Conservation (phyloP, 129 eudicot genomes). For the Lactuca sativa region DNA sequence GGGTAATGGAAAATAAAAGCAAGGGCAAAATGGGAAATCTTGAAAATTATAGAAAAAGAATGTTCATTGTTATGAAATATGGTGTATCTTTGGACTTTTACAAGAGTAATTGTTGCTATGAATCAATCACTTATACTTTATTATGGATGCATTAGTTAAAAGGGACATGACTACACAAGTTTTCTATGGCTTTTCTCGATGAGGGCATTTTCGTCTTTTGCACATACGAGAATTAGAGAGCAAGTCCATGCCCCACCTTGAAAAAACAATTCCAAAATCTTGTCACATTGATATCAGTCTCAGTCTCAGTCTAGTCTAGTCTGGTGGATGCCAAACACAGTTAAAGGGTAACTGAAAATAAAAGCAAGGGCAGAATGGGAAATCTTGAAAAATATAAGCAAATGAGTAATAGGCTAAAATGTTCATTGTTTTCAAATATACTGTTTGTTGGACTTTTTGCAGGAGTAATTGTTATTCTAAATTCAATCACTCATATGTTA, state of each 20-base stretch:
- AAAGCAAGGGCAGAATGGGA: neutral
- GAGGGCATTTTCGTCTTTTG: no score
- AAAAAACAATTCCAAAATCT: no score
- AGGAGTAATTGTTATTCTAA: constrained; percentile 6
- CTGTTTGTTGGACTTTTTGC: neutral
- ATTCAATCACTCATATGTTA: neutral
- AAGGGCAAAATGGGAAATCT: neutral
- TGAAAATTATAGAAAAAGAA: neutral
- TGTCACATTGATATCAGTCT: no score
- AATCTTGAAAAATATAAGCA: neutral
- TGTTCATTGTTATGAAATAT: neutral
- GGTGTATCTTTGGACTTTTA: neutral
- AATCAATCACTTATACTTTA: neutral
- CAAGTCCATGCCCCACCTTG: no score
- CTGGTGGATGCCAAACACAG: no score
- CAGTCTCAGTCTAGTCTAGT: no score
- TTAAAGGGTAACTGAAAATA: no score
- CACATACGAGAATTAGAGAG: no score
- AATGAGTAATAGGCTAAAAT: neutral
- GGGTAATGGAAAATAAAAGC: no score
- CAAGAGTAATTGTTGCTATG: constrained; percentile 4
- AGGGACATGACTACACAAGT: no score
- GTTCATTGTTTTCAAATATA: neutral
- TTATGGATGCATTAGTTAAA: no score
- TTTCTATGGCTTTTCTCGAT: no score